A percentile compares a stretch with the other conserved stretches of the same genome.
phyloP scores from a whole-genome alignment of 331 rosid genomes.

The Malus hybrid region DNA sequence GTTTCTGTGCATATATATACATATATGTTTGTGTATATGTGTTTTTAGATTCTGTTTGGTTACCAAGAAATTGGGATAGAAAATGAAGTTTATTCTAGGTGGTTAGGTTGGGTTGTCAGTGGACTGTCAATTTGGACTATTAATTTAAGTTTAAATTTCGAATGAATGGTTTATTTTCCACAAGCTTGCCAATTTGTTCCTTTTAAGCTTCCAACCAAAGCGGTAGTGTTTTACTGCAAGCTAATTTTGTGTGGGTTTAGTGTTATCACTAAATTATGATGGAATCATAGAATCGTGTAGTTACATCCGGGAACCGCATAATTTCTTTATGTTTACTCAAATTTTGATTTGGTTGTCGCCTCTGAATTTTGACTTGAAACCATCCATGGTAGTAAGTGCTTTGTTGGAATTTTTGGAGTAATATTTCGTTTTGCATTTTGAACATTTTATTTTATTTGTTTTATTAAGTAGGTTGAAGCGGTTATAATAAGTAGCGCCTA shows the following conservation, averaged over 20 bases:
- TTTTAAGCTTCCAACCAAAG: neutral
- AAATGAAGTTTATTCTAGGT: neutral
- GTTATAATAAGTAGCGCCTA: slow-evolving; percentile 15
- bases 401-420: slow-evolving; percentile 6
- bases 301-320: neutral
- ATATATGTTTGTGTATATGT: too few species aligned
- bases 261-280: neutral
- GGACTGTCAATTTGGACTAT: neutral
- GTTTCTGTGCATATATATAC: too few species aligned
- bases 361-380: neutral
- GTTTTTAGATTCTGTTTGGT: slow-evolving; percentile 3
- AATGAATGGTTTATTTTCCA: neutral
- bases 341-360: slow-evolving; percentile 3
- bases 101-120: neutral
- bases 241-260: neutral
- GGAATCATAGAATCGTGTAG: neutral
- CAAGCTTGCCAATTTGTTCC: neutral
- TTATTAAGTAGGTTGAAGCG: slow-evolving; percentile 15
- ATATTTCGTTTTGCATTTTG: neutral
- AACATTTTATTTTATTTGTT: neutral
- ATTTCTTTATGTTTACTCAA: slow-evolving; percentile 19
- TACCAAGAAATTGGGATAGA: slow-evolving; percentile 16
- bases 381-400: neutral
- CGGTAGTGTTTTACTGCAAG: neutral
- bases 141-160: too few species aligned